A percentile compares a stretch with the other conserved stretches of the same genome.
Evolutionary conservation across 345 rosid genomes (phyloP).

Genomic region (Citrus sinensis): DVS_A1.0 CM039162.1:17964001-17964500

Average conservation of each 20-base stretch:
- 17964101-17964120: background rate
- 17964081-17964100: slow-evolving; percentile 5
- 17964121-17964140: background rate
- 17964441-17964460: background rate
- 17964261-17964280: background rate
- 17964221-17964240: slow-evolving; percentile 23
- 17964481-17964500: too few relatives aligned
- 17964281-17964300: background rate
- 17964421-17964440: slow-evolving; percentile 11
- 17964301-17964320: slow-evolving; percentile 15
- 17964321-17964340: background rate
- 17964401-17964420: background rate
- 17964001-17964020: background rate
- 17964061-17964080: slow-evolving; percentile 22
- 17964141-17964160: background rate
- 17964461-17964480: too few relatives aligned
- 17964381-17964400: background rate
- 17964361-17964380: background rate
- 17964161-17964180: background rate
- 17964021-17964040: background rate
- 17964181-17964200: background rate
- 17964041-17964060: slow-evolving; percentile 24
- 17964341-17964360: too few relatives aligned
- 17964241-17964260: slow-evolving; percentile 14
- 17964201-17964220: slow-evolving; percentile 26